Conservation (phyloP, 352 stramenopile genomes). For the Phytophthora pini region DNA sequence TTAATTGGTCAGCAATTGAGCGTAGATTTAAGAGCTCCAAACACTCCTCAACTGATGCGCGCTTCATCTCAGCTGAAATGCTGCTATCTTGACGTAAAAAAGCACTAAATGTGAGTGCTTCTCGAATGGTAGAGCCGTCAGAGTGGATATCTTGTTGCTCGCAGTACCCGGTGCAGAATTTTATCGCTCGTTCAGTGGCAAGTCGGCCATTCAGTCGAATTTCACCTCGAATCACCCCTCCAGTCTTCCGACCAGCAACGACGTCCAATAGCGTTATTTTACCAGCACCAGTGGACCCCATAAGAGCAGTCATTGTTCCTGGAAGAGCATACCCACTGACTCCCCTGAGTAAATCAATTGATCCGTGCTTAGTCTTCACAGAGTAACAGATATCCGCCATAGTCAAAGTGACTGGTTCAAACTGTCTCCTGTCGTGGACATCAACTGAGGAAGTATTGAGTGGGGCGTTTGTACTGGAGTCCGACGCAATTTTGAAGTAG, state of each 20-base stretch:
- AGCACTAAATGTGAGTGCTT: conserved; percentile 88
- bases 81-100: conserved; percentile 56
- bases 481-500: conserved; percentile 4
- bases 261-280: conserved; percentile 22
- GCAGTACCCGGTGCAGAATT: conserved; percentile 49
- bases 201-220: conserved; percentile 91
- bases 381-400: conserved; percentile 7
- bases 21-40: conserved; percentile 42
- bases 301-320: conserved; percentile 30
- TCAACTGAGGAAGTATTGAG: background rate
- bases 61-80: conserved; percentile 25
- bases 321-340: conserved; percentile 10
- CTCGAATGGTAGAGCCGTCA: conserved; percentile 81
- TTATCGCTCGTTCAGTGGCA: conserved; percentile 43
- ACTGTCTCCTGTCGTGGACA: background rate
- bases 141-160: conserved; percentile 86
- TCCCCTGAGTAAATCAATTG: conserved; percentile 5
- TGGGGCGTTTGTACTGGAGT: background rate
- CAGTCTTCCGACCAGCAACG: conserved; percentile 81
- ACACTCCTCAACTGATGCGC: conserved; percentile 47
- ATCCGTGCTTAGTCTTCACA: background rate
- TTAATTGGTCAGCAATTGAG: conserved; percentile 46
- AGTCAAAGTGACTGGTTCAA: conserved; percentile 2
- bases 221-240: conserved; percentile 81
- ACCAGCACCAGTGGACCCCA: conserved; percentile 16